These are phyloP conservation scores for Trichoderma gracile DNA, from an alignment of 2,329 filamentous ascomycete species.

Conservation along the genomic window DNA sequence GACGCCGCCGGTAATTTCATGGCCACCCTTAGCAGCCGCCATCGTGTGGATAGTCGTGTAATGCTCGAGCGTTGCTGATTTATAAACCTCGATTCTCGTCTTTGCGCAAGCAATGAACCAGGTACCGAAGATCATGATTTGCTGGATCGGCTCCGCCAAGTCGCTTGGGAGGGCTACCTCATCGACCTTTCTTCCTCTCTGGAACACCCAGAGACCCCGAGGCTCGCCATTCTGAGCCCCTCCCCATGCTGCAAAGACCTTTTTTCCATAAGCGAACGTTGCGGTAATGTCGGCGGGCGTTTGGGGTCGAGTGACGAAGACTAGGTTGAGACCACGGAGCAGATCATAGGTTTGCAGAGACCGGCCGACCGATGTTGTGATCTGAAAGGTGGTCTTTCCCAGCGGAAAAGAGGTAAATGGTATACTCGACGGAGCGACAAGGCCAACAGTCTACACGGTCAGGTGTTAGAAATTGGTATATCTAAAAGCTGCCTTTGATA, in stretches of 20 bases:
- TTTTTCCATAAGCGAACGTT: conserved; percentile 82
- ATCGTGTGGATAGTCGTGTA: conserved; percentile 78
- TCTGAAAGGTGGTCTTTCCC: conserved; percentile 93
- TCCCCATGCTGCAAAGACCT: conserved; percentile 88
- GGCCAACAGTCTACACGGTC: conserved; percentile 72
- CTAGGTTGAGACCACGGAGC: conserved; percentile 81
- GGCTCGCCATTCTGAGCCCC: conserved; percentile 52
- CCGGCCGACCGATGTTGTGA: conserved; percentile 90
- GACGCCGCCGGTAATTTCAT: conserved; percentile 73
- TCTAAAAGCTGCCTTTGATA: background rate
- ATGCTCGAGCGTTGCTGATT: conserved; percentile 76
- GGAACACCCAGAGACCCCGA: conserved; percentile 85
- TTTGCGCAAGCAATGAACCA: conserved; percentile 83
- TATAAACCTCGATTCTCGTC: conserved; percentile 86
- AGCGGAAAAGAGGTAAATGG: conserved; percentile 88
- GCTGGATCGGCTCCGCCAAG: conserved; percentile 68
- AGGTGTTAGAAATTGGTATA: conserved; percentile 16
- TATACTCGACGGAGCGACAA: conserved; percentile 86
- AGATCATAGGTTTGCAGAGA: conserved; percentile 95
- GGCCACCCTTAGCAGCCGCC: conserved; percentile 57
- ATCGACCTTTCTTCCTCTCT: conserved; percentile 80
- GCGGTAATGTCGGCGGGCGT: conserved; percentile 85
- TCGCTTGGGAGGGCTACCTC: conserved; percentile 70
- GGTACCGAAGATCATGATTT: conserved; percentile 80
- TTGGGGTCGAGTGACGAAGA: conserved; percentile 90